Conservation (phyloP, 352 stramenopile genomes). For the Paralagenidium karlingii region DNA sequence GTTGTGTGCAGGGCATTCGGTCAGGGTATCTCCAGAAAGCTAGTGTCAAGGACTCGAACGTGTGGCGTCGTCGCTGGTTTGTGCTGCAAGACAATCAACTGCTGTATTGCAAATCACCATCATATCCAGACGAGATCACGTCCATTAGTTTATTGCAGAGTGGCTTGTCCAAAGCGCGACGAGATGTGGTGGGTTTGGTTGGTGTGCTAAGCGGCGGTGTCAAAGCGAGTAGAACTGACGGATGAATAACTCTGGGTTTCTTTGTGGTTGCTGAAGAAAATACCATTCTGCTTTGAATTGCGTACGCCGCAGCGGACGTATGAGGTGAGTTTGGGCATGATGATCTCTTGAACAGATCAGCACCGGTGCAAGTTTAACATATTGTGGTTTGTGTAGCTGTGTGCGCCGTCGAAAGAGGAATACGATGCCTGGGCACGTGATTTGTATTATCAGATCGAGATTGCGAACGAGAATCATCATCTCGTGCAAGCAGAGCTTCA, state of each 20-base stretch:
- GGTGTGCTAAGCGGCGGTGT: background rate
- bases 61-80: slow-evolving; percentile 81
- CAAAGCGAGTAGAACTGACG: too few relatives aligned
- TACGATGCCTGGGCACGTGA: slow-evolving; percentile 76
- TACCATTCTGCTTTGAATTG: slow-evolving; percentile 67
- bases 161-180: slow-evolving; percentile 56
- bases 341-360: too few relatives aligned
- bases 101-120: slow-evolving; percentile 74
- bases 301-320: slow-evolving; percentile 60
- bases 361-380: background rate
- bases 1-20: slow-evolving; percentile 33
- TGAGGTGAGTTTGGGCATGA: slow-evolving; percentile 16
- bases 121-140: slow-evolving; percentile 72
- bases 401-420: slow-evolving; percentile 61
- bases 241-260: too few relatives aligned
- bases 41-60: slow-evolving; percentile 58
- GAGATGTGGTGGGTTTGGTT: slow-evolving; percentile 65
- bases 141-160: slow-evolving; percentile 65
- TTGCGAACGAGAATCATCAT: slow-evolving; percentile 66
- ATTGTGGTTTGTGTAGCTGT: slow-evolving; percentile 23
- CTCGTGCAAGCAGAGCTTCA: slow-evolving; percentile 73
- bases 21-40: slow-evolving; percentile 74
- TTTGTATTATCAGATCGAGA: slow-evolving; percentile 64
- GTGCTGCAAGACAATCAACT: slow-evolving; percentile 73
- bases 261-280: too few relatives aligned